Conservation (phyloP, 2,329 filamentous ascomycete genomes). For the Sporothrix protearum region DNA sequence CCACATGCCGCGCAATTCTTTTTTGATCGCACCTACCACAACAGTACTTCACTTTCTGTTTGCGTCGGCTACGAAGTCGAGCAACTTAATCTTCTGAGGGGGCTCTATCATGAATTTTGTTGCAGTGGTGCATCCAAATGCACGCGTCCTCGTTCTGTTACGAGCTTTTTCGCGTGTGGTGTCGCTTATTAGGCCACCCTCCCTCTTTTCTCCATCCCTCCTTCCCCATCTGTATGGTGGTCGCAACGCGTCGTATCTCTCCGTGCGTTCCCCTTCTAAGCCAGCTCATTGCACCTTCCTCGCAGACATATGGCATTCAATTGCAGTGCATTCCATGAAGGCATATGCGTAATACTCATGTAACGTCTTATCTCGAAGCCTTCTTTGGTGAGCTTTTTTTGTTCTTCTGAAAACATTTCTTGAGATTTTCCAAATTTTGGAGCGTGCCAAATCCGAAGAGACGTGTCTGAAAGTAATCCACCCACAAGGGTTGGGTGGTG, state of each 20-base stretch:
- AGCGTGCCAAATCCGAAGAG: neutral
- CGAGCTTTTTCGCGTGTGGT: neutral
- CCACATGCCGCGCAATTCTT: slow-evolving; percentile 13
- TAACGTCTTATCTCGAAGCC: neutral
- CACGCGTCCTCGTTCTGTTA: neutral
- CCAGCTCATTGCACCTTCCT: neutral
- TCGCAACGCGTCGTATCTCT: slow-evolving; percentile 5
- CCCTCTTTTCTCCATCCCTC: neutral
- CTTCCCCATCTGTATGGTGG: slow-evolving; percentile 5
- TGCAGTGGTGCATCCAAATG: neutral
- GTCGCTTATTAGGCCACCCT: slow-evolving; percentile 6
- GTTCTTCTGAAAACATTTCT: neutral
- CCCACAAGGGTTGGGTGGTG: neutral
- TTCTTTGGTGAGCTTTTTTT: neutral
- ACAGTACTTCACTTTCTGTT: neutral
- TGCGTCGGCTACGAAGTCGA: neutral
- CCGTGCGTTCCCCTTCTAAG: neutral
- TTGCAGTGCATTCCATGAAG: neutral
- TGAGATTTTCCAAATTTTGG: neutral
- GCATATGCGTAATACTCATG: neutral
- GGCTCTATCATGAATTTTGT: neutral
- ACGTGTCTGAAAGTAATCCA: neutral
- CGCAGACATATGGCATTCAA: neutral
- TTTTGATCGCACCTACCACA: neutral
- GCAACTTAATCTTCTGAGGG: neutral